Evolutionary conservation across 805 yeast genomes (phyloP).

Genomic region (Schwanniomyces occidentalis): DNA sequence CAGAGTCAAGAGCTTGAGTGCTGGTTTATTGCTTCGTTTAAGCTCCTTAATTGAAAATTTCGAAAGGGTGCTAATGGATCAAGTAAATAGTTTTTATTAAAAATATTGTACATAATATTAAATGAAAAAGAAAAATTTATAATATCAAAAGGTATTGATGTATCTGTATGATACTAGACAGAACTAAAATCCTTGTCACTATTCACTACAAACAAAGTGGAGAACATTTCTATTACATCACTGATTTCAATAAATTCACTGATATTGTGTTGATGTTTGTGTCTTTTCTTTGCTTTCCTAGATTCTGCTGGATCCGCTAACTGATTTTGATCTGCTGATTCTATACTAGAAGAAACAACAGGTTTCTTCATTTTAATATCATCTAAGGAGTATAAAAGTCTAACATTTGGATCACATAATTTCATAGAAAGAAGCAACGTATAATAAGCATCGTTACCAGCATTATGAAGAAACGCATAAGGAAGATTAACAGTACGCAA

Average conservation of each 20-base stretch:
- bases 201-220: constrained; percentile 1
- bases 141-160: no score
- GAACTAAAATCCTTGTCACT: no score
- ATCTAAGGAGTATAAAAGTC: constrained; percentile 15
- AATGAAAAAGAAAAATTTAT: no score
- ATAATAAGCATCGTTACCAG: constrained; percentile 68
- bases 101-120: no score
- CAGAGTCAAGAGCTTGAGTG: constrained; percentile 36
- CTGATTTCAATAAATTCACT: constrained; percentile 4
- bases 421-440: constrained; percentile 53
- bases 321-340: no score
- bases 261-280: constrained; percentile 1
- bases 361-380: constrained; percentile 1
- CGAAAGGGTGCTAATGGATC: constrained; percentile 32
- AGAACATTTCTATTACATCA: neutral
- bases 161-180: no score
- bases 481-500: constrained; percentile 51
- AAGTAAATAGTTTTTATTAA: constrained; percentile 26
- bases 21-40: constrained; percentile 38
- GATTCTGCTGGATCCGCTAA: no score
- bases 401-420: constrained; percentile 46
- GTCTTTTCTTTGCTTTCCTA: no score
- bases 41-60: constrained; percentile 20
- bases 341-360: no score
- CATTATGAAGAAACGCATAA: constrained; percentile 62